Evolutionary conservation across 1,284 basidiomycete species (phyloP), one percentile per base, ranked within the genome.

Genomic region (Ganoderma sp.): DNA sequence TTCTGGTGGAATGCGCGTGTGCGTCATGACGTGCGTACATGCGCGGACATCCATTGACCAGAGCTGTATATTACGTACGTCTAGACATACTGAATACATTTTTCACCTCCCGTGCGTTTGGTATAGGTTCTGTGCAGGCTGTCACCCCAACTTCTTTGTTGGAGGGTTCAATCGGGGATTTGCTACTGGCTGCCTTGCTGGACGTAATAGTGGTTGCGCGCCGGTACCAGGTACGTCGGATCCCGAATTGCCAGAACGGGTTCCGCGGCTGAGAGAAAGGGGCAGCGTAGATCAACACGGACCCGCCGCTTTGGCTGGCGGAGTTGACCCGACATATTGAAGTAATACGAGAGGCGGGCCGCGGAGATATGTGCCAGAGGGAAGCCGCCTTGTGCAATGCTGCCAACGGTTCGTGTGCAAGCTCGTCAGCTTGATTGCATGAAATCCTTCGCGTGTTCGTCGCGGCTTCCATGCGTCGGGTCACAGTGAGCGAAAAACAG

Each of bases 331-430:
- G 9, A 22, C n/a, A n/a, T 45, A 3, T 43, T 17, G 25, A 34
- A 34, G 28, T 19, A 4, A 28, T 32, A 56, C 52, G 28, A 64
- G 56, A 42, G 25, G 45, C 63, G 32, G 22, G 45, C 64, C 57
- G 64, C 67, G 69, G 67, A 68, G 69, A 64, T 68, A 58, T 56
- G 62, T 50, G 37, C 54, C 48, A 48, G 48, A 57, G 58, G 57
- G 66, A 64, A 54, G 41, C 63, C 52, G 22, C 61, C 61, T 65
- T 67, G 65, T 58, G 43, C 67, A 58, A 32, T 45, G 66, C 54
- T 66, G 32, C 63, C 42, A 45, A 50, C 19, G 63, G 52, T 56
- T 48, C 61, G 43, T 61, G 37, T 12, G 39, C 28, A 15, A 45
- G 57, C 50, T 61, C 65, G 65, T 66, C 65, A 66, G 65, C 60